These are phyloP conservation scores for Penicillium expansum DNA, from an alignment of 2,329 filamentous ascomycete genomes.

Conservation along the genomic window DNA sequence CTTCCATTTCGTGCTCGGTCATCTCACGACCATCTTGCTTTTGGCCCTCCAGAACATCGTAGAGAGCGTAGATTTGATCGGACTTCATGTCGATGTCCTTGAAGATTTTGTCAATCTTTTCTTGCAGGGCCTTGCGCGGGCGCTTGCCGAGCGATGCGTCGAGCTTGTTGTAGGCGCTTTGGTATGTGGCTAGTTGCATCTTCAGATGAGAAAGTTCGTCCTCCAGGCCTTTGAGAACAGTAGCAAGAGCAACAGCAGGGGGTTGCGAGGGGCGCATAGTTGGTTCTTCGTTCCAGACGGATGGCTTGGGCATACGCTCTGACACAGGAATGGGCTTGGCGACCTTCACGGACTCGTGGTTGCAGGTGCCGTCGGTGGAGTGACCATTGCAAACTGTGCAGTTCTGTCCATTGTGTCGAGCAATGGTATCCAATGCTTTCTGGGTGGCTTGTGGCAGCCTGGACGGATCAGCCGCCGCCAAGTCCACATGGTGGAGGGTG, in stretches of 20 bases:
- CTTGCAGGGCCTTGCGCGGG: conserved; percentile 60
- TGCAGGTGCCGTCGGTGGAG: conserved; percentile 35
- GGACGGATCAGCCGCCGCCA: conserved; percentile 29
- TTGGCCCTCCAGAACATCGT: conserved; percentile 80
- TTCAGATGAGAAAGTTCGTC: conserved; percentile 78
- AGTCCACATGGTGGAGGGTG: conserved; percentile 46
- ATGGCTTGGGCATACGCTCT: conserved; percentile 44
- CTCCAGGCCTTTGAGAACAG: conserved; percentile 77
- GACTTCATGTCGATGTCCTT: conserved; percentile 68
- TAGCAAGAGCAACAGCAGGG: conserved; percentile 70
- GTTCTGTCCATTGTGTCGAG: conserved; percentile 52
- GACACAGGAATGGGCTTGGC: conserved; percentile 53
- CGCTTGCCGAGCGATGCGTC: conserved; percentile 66
- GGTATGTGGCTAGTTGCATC: conserved; percentile 62
- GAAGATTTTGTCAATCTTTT: conserved; percentile 60
- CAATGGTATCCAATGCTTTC: conserved; percentile 41
- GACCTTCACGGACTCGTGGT: conserved; percentile 42
- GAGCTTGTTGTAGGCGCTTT: conserved; percentile 62
- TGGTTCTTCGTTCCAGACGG: conserved; percentile 53
- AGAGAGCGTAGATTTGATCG: conserved; percentile 76
- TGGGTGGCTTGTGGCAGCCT: conserved; percentile 42
- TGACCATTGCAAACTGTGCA: conserved; percentile 56
- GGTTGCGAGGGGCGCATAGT: conserved; percentile 63
- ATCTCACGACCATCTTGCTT: conserved; percentile 64
- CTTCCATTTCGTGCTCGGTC: conserved; percentile 61